Percentiles rank a stretch among this genome's conserved stretches.
Evolutionary conservation across 345 rosid species (phyloP).

Genomic region (Luvunga scandens): DNA sequence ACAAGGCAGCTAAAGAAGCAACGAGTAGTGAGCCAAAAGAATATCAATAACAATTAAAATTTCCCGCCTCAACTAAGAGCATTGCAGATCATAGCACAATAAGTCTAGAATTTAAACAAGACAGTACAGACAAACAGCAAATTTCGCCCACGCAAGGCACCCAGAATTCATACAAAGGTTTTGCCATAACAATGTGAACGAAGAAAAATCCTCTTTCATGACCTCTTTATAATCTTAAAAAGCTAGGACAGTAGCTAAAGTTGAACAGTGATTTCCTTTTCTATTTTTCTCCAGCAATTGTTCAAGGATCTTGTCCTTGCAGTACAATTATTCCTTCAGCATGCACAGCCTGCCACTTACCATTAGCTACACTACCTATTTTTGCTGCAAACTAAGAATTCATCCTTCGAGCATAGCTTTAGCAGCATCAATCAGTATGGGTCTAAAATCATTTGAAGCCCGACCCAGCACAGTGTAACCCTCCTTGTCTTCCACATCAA

Average conservation of each 20-base stretch:
- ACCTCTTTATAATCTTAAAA: not conserved
- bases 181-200: not conserved
- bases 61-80: not conserved
- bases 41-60: not conserved
- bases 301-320: not conserved
- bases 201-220: not conserved
- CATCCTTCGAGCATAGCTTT: conserved; percentile 78
- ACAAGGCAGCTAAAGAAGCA: not conserved
- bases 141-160: not conserved
- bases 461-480: conserved; percentile 95
- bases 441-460: conserved; percentile 62
- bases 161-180: not conserved
- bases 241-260: not conserved
- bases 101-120: not conserved
- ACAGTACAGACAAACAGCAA: not conserved
- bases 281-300: not conserved
- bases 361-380: conserved; percentile 3
- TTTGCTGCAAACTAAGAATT: conserved; percentile 8
- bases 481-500: conserved; percentile 87
- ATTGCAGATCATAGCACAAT: no score
- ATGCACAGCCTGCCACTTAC: not conserved
- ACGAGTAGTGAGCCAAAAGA: not conserved
- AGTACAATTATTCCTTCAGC: not conserved
- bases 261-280: not conserved
- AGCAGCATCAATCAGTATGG: conserved; percentile 66